Evolutionary conservation across 257 asterid genomes (phyloP), one percentile per base, ranked within the genome.

Genomic region (Fraxinus quadrangulata): DNA sequence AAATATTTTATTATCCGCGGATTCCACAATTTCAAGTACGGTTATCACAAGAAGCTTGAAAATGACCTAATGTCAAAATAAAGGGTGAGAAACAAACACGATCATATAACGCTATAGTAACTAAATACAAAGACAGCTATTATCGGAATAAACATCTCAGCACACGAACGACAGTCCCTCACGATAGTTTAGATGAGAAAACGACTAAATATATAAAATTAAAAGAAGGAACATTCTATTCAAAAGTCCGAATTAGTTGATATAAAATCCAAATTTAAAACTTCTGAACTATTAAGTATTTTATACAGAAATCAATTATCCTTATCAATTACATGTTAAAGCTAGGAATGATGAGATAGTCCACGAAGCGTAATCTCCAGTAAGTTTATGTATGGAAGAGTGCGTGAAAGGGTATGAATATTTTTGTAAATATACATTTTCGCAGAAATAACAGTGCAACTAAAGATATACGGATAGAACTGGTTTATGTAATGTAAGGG

Each of bases 31-130:
- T 75, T 93, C 98, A 80, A 95, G 97, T 79, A 95, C 98, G 49
- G 99, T 93, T 85, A 95, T 95, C 85, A 95, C 99, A 71, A 95
- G 97, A 86, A 95, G 99, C 97, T 95, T n/a, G n/a, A n/a, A n/a
- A n/a, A n/a, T n/a, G n/a, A 90, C 97, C 99, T 95, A n/a, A 77
- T 74, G 73, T 74, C 84, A 84, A 75, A 84, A 26, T 30, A 79
- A 34, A 72, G 73, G 33, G 86, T 84, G 86, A 86, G 91, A 84
- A 73, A 76, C 79, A 75, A 71, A 81, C 47, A 81, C 28, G 67
- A 28, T 13, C 33, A 75, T 69, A 67, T 39, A 70, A 76, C 56
- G 54, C 65, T 11, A 47, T 42, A 54, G 37, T 76, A 82, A 70
- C 81, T 72, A 70, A 78, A 71, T 45, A 33, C 10, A 72, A 39